Conservation (phyloP, 2,329 filamentous ascomycete species). For the Neopestalotiopsis sp. region DNA sequence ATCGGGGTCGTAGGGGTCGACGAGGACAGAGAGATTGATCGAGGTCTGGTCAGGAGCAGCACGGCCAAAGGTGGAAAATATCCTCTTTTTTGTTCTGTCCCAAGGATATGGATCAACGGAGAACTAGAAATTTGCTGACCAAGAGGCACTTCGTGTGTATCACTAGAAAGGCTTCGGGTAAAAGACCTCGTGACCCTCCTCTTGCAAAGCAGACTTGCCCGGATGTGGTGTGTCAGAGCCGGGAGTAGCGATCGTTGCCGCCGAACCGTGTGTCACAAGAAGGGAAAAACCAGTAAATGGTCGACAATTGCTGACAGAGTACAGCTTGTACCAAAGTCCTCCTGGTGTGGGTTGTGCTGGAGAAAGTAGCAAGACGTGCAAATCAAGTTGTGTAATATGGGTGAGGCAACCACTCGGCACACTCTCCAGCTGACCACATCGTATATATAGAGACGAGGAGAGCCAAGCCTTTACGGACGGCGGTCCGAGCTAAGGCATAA, state of each 20-base stretch:
- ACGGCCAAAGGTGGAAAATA: background rate
- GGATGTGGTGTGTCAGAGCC: slow-evolving; percentile 9
- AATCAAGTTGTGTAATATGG: background rate
- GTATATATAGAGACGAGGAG: background rate
- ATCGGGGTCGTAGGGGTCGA: background rate
- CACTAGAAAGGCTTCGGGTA: slow-evolving; percentile 6
- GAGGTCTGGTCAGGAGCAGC: background rate
- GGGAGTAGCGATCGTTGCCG: background rate
- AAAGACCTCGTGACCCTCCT: slow-evolving; percentile 14
- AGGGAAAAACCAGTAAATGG: background rate
- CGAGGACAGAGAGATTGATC: background rate
- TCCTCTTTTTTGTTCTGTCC: background rate
- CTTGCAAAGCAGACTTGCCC: background rate
- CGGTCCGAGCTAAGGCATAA: background rate
- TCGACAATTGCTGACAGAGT: background rate
- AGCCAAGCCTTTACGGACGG: background rate
- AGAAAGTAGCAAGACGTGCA: background rate
- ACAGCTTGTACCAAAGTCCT: slow-evolving; percentile 7
- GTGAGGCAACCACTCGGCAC: background rate
- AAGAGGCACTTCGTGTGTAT: background rate
- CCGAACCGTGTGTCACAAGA: slow-evolving; percentile 10
- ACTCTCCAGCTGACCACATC: slow-evolving; percentile 7
- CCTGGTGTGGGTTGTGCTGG: background rate
- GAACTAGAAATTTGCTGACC: background rate
- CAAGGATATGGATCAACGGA: background rate